A percentile compares a stretch with the other conserved stretches of the same genome.
These are phyloP conservation scores for Podosphaera aphanis DNA, from an alignment of 2,329 filamentous ascomycete species.

Conservation along the genomic window DNA sequence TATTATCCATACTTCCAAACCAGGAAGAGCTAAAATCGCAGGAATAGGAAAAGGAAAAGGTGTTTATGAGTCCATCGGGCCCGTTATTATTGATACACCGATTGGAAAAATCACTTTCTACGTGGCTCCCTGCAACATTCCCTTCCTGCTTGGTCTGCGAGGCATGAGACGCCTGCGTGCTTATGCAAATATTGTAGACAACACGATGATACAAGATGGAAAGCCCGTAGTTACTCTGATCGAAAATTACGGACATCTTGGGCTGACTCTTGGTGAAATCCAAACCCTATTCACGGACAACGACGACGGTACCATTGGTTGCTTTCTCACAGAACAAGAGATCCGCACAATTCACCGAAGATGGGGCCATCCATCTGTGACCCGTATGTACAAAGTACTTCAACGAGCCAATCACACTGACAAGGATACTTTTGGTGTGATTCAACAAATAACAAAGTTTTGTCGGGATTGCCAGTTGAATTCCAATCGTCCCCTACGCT, in stretches of 20 bases:
- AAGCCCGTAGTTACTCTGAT: neutral
- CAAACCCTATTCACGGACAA: neutral
- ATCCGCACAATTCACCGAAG: neutral
- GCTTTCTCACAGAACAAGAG: neutral
- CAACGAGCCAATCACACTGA: neutral
- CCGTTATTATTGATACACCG: neutral
- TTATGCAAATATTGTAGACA: neutral
- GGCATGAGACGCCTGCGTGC: neutral
- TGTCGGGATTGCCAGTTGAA: conserved; percentile 1
- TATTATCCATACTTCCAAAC: neutral
- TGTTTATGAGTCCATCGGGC: neutral
- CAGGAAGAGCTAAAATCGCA: neutral
- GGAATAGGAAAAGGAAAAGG: conserved; percentile 1
- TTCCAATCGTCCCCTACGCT: neutral
- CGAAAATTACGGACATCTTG: neutral
- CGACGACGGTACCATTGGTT: neutral
- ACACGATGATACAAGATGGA: neutral
- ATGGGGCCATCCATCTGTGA: neutral
- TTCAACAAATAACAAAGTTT: neutral
- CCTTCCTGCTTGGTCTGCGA: neutral
- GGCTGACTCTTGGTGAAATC: neutral
- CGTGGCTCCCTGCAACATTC: neutral
- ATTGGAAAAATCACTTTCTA: neutral
- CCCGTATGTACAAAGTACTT: neutral
- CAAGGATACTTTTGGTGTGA: neutral